phyloP scores from a whole-genome alignment of 441 rosid genomes.

The Pelargonium cotyledonis region DNA sequence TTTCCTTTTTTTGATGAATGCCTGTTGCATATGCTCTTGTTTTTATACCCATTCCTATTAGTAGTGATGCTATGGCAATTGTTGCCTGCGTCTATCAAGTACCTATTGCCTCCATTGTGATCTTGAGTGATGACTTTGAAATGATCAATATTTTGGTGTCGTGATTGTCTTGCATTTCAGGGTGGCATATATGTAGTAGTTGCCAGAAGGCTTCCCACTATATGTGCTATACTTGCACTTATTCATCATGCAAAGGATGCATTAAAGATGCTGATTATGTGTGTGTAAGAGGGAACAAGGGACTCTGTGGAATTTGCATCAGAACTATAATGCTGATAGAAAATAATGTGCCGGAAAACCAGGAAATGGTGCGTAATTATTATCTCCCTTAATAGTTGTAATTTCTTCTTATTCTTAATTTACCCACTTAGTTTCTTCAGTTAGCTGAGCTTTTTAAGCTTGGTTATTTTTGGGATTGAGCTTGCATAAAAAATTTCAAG shows the following conservation, averaged over 20 bases:
- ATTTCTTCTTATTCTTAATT: background rate
- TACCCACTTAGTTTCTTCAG: background rate
- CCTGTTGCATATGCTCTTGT: background rate
- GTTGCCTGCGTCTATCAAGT: background rate
- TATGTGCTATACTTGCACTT: constrained; percentile 98
- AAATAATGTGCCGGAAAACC: constrained; percentile 41
- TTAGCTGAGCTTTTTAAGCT: constrained; percentile 13
- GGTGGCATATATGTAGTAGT: constrained; percentile 94
- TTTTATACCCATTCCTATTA: background rate
- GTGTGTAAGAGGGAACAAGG: constrained; percentile 68
- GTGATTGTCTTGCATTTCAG: constrained; percentile 39
- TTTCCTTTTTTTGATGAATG: background rate
- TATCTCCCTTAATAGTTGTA: constrained; percentile 12
- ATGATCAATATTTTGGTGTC: background rate
- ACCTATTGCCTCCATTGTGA: background rate
- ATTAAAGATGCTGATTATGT: constrained; percentile 80
- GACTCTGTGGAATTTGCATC: constrained; percentile 88
- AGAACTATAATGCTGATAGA: constrained; percentile 88
- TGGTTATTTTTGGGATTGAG: constrained; percentile 15
- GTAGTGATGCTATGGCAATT: background rate
- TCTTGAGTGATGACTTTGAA: background rate
- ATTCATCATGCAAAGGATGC: constrained; percentile 92
- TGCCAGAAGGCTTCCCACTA: constrained; percentile 82
- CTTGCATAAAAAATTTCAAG: constrained; percentile 11
- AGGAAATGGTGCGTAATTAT: constrained; percentile 50